Conservation (phyloP, 148 eudicot genomes). For the Amaranthus cruentus region DNA sequence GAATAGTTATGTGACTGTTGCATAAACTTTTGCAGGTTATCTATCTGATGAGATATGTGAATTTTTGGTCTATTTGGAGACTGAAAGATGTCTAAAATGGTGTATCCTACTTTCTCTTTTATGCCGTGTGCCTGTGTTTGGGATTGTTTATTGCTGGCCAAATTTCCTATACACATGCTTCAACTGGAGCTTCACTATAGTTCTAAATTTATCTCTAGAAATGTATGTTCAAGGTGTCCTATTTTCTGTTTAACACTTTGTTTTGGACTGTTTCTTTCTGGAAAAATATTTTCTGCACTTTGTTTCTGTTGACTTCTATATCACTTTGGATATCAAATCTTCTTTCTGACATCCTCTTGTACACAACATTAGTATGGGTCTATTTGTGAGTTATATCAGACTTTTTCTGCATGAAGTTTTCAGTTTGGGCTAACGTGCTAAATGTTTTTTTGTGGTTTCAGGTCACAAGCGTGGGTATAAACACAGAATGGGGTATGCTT, state of each 20-base stretch:
- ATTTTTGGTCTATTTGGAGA: too few species aligned
- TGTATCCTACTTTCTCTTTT: too few species aligned
- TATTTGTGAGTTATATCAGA: not conserved
- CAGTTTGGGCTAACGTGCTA: not conserved
- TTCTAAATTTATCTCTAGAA: too few species aligned
- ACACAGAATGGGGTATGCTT: constrained; percentile 97
- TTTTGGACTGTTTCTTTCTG: too few species aligned
- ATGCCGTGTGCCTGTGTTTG: too few species aligned
- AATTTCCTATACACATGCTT: too few species aligned
- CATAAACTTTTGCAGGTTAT: not conserved
- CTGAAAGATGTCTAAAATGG: too few species aligned
- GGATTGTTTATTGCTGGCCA: too few species aligned
- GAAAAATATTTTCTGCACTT: not conserved
- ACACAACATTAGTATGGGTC: not conserved
- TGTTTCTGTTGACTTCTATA: not conserved
- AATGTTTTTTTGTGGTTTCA: constrained; percentile 21
- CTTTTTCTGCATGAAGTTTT: not conserved
- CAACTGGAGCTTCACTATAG: too few species aligned
- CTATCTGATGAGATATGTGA: not conserved
- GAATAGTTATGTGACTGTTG: not conserved
- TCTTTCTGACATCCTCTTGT: not conserved
- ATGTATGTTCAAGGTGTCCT: too few species aligned
- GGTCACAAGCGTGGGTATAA: constrained; percentile 93
- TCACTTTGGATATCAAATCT: not conserved
- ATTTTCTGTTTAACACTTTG: too few species aligned